Evolutionary conservation across 2,329 filamentous ascomycete species (phyloP), one percentile per base, ranked within the genome.

Genomic region (Parascedosporium putredinis): DNA sequence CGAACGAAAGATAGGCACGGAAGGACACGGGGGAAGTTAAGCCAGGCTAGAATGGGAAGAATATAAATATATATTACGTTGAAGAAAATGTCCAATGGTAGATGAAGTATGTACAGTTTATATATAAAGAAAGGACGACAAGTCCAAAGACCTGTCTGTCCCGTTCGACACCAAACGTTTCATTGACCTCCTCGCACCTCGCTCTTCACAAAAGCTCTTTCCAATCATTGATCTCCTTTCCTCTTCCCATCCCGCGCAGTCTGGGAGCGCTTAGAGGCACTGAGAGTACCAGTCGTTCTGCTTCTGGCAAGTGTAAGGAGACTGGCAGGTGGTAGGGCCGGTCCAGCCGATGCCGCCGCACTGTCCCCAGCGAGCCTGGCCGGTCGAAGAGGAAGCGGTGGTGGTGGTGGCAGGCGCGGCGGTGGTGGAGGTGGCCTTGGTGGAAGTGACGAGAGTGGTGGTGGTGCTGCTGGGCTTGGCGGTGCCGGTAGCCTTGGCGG

Each of bases 271-370:
- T 59, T 60, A 71, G 51, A 67, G 51, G 55, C 69, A 72, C 56
- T 72, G 68, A 14, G 50, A 65, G 60, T 70, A 72, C 54, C 56
- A 71, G 40, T 60, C 58, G 57, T 71, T 72, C 49, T 59, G 31
- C 45, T 58, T 60, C 36, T 55, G 59, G 60, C 68, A 72, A 16
- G 59, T 68, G 27, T 51, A 63, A 10, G 62, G 62, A 16, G 59
- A 55, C 23, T 52, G 59, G 54, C 69, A 72, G 4, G 50, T 54
- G 2, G 59, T 68, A 33, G 64, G 57, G 20, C 69, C 68, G 12
- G 45, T 60, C 52, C 56, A 71, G 27, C 57, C 60, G 43, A 16
- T 52, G 4, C 68, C 67, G 18, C 65, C 67, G 40, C 67, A 71
- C 55, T 69, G 66, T 4, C 59, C 64, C 45, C 58, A 70, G 45